Conservation (phyloP, 805 yeast genomes). For the Yarrowia sp. region DNA sequence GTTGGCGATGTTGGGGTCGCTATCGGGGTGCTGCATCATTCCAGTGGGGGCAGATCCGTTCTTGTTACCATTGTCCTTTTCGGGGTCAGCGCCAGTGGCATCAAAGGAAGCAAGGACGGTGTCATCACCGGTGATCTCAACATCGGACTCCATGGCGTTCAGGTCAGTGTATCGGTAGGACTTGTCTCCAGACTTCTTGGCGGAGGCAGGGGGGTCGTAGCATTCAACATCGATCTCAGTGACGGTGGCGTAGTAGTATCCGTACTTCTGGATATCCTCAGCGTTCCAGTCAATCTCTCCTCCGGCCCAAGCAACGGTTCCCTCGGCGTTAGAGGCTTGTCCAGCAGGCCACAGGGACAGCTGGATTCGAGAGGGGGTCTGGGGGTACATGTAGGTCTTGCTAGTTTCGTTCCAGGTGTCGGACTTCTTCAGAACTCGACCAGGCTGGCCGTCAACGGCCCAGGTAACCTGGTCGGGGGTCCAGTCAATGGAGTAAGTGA, state of each 20-base stretch:
- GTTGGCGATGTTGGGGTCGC: conserved; percentile 16
- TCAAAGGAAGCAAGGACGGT: conserved; percentile 58
- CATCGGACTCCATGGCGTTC: conserved; percentile 44
- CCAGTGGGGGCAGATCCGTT: conserved; percentile 27
- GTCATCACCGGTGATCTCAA: conserved; percentile 60
- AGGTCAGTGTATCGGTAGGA: conserved; percentile 55
- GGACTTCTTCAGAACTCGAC: conserved; percentile 59
- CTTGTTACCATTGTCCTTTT: conserved; percentile 30
- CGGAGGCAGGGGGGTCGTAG: conserved; percentile 66
- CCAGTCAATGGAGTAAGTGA: conserved; percentile 80
- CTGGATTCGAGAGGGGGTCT: conserved; percentile 84
- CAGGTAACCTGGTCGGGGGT: conserved; percentile 64
- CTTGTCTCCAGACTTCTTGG: conserved; percentile 45
- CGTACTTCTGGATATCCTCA: conserved; percentile 64
- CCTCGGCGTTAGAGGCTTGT: conserved; percentile 47
- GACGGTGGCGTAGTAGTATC: conserved; percentile 74
- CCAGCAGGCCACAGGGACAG: conserved; percentile 57
- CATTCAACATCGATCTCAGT: conserved; percentile 60
- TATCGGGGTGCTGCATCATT: conserved; percentile 20
- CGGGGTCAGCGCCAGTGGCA: conserved; percentile 60
- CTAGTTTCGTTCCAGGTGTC: conserved; percentile 59
- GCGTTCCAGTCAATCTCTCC: conserved; percentile 83
- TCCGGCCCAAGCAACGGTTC: conserved; percentile 82
- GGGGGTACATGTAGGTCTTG: conserved; percentile 73
- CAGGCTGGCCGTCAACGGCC: conserved; percentile 64